A percentile compares a stretch with the other conserved stretches of the same genome.
These are phyloP conservation scores for Citrus sinensis DNA, from an alignment of 345 rosid genomes.

Conservation along the genomic window DNA sequence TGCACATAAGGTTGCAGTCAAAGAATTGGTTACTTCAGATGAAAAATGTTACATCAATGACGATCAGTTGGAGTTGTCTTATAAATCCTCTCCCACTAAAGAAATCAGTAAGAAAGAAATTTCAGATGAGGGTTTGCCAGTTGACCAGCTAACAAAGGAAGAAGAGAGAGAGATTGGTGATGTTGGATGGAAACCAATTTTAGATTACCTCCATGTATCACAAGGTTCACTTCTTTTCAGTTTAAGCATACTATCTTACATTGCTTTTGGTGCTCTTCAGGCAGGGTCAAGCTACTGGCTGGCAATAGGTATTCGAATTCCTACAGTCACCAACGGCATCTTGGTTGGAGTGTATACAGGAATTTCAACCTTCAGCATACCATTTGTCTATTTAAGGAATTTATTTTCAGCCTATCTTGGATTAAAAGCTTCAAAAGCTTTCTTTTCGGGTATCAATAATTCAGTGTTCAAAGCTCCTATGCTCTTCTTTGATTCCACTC, in stretches of 20 bases:
- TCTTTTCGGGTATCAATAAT: constrained; percentile 26
- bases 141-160: constrained; percentile 34
- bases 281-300: constrained; percentile 31
- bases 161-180: constrained; percentile 39
- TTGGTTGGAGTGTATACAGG: not conserved
- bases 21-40: constrained; percentile 12
- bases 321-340: not conserved
- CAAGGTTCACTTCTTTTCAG: constrained; percentile 16
- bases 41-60: not conserved
- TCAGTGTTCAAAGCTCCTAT: constrained; percentile 41
- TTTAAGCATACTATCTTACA: constrained; percentile 4
- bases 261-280: constrained; percentile 28
- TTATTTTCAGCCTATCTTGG: not conserved
- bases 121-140: not conserved
- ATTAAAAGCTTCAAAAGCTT: constrained; percentile 22
- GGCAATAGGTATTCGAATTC: constrained; percentile 23
- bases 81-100: not conserved
- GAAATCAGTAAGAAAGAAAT: constrained; percentile 10
- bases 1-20: constrained; percentile 33
- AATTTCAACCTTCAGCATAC: not conserved
- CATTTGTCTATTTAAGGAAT: not conserved
- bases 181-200: constrained; percentile 25
- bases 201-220: constrained; percentile 26
- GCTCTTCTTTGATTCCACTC: constrained; percentile 47
- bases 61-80: no score